phyloP scores from a whole-genome alignment of 2,329 filamentous ascomycete genomes.

The Fusarium mexicanum region DNA sequence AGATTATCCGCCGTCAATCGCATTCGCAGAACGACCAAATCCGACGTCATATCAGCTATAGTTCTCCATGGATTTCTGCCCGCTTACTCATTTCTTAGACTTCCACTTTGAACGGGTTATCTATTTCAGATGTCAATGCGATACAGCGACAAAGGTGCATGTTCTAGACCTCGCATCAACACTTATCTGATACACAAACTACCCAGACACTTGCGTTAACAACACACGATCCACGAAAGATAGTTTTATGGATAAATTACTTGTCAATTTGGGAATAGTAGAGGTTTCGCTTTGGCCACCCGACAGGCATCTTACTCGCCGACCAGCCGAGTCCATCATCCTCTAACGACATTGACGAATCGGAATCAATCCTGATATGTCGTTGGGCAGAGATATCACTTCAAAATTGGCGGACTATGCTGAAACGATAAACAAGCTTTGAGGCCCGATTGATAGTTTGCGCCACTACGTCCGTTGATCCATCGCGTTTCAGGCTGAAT shows the following conservation, averaged over 20 bases:
- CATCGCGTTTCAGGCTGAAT: not conserved
- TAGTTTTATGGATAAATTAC: not conserved
- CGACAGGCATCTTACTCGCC: not conserved
- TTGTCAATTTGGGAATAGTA: no score
- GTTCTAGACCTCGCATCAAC: not conserved
- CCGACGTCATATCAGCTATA: not conserved
- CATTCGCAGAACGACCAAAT: not conserved
- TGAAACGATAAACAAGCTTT: not conserved
- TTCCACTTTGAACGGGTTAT: fast-evolving
- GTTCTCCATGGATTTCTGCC: no score
- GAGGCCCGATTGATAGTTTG: not conserved
- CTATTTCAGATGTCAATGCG: not conserved
- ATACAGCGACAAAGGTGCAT: fast-evolving
- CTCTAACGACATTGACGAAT: not conserved
- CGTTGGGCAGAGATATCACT: not conserved
- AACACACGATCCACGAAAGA: fast-evolving
- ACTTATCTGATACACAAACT: fast-evolving
- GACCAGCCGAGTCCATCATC: not conserved
- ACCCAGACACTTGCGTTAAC: fast-evolving
- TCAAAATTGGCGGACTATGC: not conserved
- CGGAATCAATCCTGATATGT: not conserved
- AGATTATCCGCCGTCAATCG: not conserved
- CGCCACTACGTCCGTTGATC: not conserved
- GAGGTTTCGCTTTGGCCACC: not conserved
- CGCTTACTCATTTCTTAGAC: fast-evolving